Conservation (phyloP, 257 asterid genomes). For the Galeopsis tetrahit region DNA sequence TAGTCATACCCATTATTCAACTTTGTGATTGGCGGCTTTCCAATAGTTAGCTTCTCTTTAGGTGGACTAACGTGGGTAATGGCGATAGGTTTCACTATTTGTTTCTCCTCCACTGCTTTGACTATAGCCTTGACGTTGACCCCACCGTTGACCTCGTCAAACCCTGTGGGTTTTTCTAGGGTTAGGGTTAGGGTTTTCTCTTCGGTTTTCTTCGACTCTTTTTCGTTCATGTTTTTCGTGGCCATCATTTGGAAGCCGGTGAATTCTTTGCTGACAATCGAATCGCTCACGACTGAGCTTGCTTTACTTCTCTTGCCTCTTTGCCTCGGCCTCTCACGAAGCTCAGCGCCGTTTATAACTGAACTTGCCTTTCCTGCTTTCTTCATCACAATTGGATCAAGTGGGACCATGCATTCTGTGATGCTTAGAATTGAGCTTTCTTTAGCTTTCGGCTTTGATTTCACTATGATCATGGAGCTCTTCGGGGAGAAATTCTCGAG, state of each 20-base stretch:
- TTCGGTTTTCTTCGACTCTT: background rate
- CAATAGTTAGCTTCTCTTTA: slow-evolving; percentile 30
- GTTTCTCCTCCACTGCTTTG: slow-evolving; percentile 45
- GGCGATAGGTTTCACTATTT: slow-evolving; percentile 28
- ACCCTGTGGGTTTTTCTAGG: slow-evolving; percentile 8
- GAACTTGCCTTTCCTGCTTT: slow-evolving; percentile 77
- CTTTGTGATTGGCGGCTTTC: slow-evolving; percentile 41
- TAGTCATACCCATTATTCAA: slow-evolving; percentile 31
- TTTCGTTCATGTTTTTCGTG: slow-evolving; percentile 9
- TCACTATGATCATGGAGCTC: slow-evolving; percentile 47
- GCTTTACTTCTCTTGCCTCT: slow-evolving; percentile 48
- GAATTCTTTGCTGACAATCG: slow-evolving; percentile 60
- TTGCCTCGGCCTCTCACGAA: slow-evolving; percentile 45
- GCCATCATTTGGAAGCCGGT: slow-evolving; percentile 32
- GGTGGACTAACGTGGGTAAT: slow-evolving; percentile 22
- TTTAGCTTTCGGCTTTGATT: slow-evolving; percentile 38
- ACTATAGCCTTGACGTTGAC: slow-evolving; percentile 19
- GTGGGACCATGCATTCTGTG: slow-evolving; percentile 48
- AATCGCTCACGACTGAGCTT: slow-evolving; percentile 64
- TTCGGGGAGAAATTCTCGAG: slow-evolving; percentile 45
- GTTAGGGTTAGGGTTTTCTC: background rate
- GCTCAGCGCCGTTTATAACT: slow-evolving; percentile 65
- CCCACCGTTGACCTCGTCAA: background rate
- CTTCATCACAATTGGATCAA: background rate
- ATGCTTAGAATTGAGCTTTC: slow-evolving; percentile 69